Evolutionary conservation across 2,329 filamentous ascomycete genomes (phyloP).

Genomic region (Colletotrichum sp.): DNA sequence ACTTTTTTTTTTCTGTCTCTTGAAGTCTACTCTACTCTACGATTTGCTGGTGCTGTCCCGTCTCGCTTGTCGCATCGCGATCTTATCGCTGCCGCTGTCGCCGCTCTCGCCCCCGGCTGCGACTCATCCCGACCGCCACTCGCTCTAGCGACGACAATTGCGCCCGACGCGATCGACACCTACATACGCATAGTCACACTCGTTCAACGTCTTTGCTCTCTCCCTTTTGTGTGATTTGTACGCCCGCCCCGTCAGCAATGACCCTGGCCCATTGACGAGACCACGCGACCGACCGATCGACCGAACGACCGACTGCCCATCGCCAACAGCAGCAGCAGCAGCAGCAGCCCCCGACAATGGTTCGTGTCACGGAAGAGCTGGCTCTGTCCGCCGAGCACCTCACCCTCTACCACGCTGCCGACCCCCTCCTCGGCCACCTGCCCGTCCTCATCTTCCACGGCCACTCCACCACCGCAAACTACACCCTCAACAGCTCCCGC

Average conservation of each 20-base stretch:
- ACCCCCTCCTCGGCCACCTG: constrained; percentile 81
- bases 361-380: constrained; percentile 80
- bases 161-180: neutral
- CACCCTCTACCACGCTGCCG: constrained; percentile 87
- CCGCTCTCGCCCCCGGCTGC: neutral
- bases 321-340: neutral
- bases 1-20: neutral
- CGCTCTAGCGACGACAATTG: neutral
- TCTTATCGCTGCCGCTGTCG: neutral
- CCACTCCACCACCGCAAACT: constrained; percentile 86
- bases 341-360: constrained; percentile 65
- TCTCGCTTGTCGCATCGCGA: neutral
- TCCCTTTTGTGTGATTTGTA: constrained; percentile 6
- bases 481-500: constrained; percentile 85
- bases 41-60: neutral
- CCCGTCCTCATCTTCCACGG: constrained; percentile 92
- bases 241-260: constrained; percentile 25
- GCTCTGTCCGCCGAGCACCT: constrained; percentile 81
- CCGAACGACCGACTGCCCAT: neutral
- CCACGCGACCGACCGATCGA: constrained; percentile 20
- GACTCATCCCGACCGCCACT: constrained; percentile 1
- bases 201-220: neutral
- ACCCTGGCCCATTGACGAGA: constrained; percentile 28
- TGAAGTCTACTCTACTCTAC: neutral
- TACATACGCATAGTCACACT: constrained; percentile 1